Percentiles rank a stretch among this genome's conserved stretches.
phyloP scores from a whole-genome alignment of 116 monocot genomes.

The Posidonia oceanica region DNA sequence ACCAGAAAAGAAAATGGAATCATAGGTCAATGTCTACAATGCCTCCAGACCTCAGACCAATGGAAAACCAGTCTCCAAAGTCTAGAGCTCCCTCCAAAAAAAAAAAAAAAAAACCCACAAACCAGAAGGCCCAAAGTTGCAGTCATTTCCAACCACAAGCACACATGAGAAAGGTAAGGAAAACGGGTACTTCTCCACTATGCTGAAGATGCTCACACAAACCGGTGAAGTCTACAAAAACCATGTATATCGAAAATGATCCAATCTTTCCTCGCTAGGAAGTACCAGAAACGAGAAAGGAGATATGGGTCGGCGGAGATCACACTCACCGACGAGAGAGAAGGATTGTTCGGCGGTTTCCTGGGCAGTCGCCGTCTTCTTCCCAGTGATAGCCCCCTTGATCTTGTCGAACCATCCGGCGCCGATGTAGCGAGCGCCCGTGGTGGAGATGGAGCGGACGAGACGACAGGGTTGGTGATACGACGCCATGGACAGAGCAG shows the following conservation, averaged over 20 bases:
- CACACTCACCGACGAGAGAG: slow-evolving; percentile 21
- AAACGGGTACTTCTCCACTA: too few relatives aligned
- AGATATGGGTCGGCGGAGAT: not conserved
- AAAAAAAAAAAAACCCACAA: not conserved
- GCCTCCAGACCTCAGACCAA: too few relatives aligned
- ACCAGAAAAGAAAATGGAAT: not conserved
- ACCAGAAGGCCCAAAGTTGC: too few relatives aligned
- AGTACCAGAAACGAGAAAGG: not conserved
- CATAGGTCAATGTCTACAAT: too few relatives aligned
- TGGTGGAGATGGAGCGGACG: slow-evolving; percentile 32
- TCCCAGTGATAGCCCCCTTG: slow-evolving; percentile 61
- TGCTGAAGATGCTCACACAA: too few relatives aligned
- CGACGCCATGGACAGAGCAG: not conserved
- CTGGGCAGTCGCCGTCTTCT: slow-evolving; percentile 10
- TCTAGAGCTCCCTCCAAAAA: not conserved
- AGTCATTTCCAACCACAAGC: too few relatives aligned
- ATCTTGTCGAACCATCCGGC: slow-evolving; percentile 71
- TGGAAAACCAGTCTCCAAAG: not conserved
- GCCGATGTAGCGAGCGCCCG: slow-evolving; percentile 21
- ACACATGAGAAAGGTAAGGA: too few relatives aligned
- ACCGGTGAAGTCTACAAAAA: not conserved
- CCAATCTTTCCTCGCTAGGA: not conserved
- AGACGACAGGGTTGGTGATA: not conserved
- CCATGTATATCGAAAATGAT: not conserved
- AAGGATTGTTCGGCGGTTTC: slow-evolving; percentile 14